A percentile compares a stretch with the other conserved stretches of the same genome.
These are phyloP conservation scores for Dimargaris xerosporica DNA, from an alignment of 192 early-diverging fungal species.

Conservation along the genomic window DNA sequence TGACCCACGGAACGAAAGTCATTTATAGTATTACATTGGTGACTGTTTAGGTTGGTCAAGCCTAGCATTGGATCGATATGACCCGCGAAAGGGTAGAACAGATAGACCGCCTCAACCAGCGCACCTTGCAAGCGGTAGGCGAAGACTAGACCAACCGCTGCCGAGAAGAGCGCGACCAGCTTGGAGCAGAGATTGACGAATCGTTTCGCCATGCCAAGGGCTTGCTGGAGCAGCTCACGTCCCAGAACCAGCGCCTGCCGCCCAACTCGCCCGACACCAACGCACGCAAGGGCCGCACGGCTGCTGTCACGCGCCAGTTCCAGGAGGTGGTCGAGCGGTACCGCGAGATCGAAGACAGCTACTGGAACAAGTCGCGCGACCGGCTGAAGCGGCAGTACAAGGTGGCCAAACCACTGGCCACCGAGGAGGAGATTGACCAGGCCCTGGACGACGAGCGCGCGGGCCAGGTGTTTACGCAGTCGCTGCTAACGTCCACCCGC, in stretches of 20 bases:
- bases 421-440: conserved; percentile 22
- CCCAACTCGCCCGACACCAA: neutral
- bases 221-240: neutral
- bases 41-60: neutral
- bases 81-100: neutral
- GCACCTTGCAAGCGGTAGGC: conserved; percentile 4
- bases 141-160: neutral
- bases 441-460: conserved; percentile 30
- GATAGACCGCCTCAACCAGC: neutral
- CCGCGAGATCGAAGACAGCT: conserved; percentile 28
- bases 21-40: neutral
- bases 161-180: neutral
- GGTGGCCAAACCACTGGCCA: conserved; percentile 27
- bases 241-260: conserved; percentile 1
- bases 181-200: neutral
- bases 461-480: conserved; percentile 29
- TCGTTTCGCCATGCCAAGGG: neutral
- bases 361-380: conserved; percentile 29
- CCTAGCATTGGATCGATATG: neutral
- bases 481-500: conserved; percentile 22
- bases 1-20: neutral
- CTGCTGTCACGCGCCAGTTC: neutral
- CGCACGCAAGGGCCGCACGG: neutral
- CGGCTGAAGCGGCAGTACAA: conserved; percentile 28
- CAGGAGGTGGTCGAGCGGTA: conserved; percentile 11